Conservation (phyloP, 805 yeast genomes). For the Dipodascus geniculatus region DNA sequence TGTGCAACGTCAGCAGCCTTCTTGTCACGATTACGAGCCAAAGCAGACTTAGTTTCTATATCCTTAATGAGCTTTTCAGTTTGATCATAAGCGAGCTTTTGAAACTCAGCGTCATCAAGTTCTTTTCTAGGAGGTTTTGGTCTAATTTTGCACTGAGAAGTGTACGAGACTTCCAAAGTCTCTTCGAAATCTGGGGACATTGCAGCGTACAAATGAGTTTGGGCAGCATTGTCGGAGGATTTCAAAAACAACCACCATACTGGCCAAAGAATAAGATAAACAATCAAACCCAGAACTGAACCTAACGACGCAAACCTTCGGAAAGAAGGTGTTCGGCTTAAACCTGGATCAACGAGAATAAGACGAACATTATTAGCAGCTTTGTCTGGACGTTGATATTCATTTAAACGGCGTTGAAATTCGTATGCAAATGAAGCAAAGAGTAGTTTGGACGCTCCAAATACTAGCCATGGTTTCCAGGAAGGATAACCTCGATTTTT, state of each 20-base stretch:
- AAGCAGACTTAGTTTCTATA: conserved; percentile 63
- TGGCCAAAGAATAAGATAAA: conserved; percentile 66
- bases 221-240: conserved; percentile 68
- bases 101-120: conserved; percentile 48
- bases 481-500: conserved; percentile 45
- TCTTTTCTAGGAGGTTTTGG: conserved; percentile 45
- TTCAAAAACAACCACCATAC: conserved; percentile 73
- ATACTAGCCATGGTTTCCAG: conserved; percentile 57
- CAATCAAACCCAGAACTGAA: conserved; percentile 44
- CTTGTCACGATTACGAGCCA: conserved; percentile 41
- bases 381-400: conserved; percentile 51
- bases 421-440: conserved; percentile 67
- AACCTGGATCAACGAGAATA: conserved; percentile 79
- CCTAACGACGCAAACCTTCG: conserved; percentile 73
- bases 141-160: conserved; percentile 58
- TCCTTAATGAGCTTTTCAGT: conserved; percentile 46
- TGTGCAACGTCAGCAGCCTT: conserved; percentile 6
- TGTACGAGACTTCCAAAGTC: conserved; percentile 52
- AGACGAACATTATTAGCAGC: conserved; percentile 60
- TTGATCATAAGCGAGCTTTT: conserved; percentile 38
- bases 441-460: conserved; percentile 73
- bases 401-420: conserved; percentile 53
- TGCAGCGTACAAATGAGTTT: conserved; percentile 56
- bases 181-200: conserved; percentile 60
- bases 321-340: conserved; percentile 80